These are phyloP conservation scores for Neopestalotiopsis sp. DNA, from an alignment of 2,329 filamentous ascomycete species.

Conservation along the genomic window DNA sequence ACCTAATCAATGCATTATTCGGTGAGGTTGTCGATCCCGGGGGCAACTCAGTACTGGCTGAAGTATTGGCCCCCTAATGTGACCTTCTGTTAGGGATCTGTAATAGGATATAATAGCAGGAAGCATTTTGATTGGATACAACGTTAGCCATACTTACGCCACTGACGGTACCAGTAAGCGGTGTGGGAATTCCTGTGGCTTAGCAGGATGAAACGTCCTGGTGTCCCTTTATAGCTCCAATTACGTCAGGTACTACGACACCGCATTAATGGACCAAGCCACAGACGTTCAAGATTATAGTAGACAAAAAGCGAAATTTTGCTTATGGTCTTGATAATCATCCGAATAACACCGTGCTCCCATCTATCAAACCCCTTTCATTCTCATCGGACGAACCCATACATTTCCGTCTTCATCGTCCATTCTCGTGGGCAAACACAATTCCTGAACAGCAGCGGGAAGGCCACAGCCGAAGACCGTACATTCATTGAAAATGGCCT, in stretches of 20 bases:
- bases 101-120: neutral
- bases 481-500: no score
- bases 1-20: neutral
- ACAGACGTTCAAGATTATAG: neutral
- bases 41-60: neutral
- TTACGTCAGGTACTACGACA: neutral
- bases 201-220: neutral
- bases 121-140: neutral
- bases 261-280: constrained; percentile 15
- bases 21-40: neutral
- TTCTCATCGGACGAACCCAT: no score
- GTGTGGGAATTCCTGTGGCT: neutral
- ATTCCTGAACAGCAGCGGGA: no score
- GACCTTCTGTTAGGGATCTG: neutral
- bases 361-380: no score
- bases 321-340: neutral
- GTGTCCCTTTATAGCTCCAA: neutral
- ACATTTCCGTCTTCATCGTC: no score
- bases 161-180: neutral
- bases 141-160: neutral
- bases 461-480: no score
- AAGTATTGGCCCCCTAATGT: no score
- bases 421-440: no score
- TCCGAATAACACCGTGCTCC: no score
- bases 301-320: neutral